These are phyloP conservation scores for Amphirosellinia nigrospora DNA, from an alignment of 495 filamentous ascomycete species.

Conservation along the genomic window DNA sequence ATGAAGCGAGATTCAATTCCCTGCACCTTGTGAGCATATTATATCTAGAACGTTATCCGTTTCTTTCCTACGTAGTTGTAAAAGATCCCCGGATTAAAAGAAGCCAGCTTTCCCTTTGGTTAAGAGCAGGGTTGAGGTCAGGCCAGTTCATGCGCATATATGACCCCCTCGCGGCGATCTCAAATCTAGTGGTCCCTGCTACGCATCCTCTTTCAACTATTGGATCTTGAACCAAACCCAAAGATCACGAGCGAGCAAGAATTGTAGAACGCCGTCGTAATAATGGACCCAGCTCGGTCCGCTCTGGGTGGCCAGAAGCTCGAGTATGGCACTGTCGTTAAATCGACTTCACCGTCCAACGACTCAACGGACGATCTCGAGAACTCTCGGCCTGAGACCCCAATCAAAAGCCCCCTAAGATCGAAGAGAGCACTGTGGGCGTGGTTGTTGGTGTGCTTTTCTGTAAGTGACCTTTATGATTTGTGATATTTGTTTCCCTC, in stretches of 20 bases:
- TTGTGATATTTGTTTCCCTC: not conserved
- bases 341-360: not conserved
- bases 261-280: not conserved
- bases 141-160: not conserved
- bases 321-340: slow-evolving; percentile 9
- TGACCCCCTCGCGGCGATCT: not conserved
- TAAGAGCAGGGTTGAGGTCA: not conserved
- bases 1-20: not conserved
- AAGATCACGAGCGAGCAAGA: not conserved
- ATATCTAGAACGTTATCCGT: not conserved
- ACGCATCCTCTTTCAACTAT: not conserved
- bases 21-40: not conserved
- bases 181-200: not conserved
- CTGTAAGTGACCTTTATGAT: slow-evolving; percentile 19
- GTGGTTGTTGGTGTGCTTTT: slow-evolving; percentile 34
- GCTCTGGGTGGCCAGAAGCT: not conserved
- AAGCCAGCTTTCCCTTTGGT: not conserved
- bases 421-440: slow-evolving; percentile 33
- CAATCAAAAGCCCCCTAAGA: slow-evolving; percentile 7
- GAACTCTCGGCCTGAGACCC: not conserved
- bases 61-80: not conserved
- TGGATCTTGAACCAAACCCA: not conserved
- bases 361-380: slow-evolving; percentile 5
- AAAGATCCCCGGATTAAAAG: not conserved
- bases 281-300: not conserved